Conservation (phyloP, 2,329 filamentous ascomycete genomes). For the Nemania bipapillata region DNA sequence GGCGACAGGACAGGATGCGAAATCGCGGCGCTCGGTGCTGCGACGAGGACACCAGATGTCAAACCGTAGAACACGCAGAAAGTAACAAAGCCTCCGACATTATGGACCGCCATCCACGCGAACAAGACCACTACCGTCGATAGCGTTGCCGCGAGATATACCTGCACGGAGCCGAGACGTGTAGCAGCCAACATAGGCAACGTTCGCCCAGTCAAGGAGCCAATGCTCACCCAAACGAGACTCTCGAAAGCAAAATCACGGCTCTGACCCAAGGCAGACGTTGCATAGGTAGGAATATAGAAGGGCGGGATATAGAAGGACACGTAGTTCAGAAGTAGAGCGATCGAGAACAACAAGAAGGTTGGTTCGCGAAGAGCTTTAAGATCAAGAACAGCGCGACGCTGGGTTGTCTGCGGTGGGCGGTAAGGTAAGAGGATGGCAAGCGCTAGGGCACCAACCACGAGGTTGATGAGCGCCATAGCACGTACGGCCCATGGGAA, state of each 20-base stretch:
- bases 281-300: constrained; percentile 23
- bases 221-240: constrained; percentile 49
- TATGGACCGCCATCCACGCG: constrained; percentile 65
- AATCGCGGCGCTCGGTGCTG: constrained; percentile 25
- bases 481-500: constrained; percentile 18
- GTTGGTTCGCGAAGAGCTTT: constrained; percentile 15
- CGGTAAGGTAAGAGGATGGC: constrained; percentile 14
- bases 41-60: constrained; percentile 41
- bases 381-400: constrained; percentile 15
- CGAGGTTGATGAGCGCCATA: constrained; percentile 13
- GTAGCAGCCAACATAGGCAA: constrained; percentile 65
- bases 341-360: constrained; percentile 21
- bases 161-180: constrained; percentile 65
- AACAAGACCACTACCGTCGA: constrained; percentile 61
- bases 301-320: constrained; percentile 24
- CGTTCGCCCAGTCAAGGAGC: constrained; percentile 65
- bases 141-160: constrained; percentile 59
- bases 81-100: constrained; percentile 38
- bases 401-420: constrained; percentile 1
- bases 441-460: constrained; percentile 13
- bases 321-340: constrained; percentile 21
- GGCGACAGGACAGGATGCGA: constrained; percentile 37
- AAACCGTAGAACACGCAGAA: constrained; percentile 44
- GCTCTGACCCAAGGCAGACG: constrained; percentile 17
- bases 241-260: constrained; percentile 19